Base-by-base conservation (phyloP, 352 stramenopile genomes). In the Globisporangium uncinulatum region DNA sequence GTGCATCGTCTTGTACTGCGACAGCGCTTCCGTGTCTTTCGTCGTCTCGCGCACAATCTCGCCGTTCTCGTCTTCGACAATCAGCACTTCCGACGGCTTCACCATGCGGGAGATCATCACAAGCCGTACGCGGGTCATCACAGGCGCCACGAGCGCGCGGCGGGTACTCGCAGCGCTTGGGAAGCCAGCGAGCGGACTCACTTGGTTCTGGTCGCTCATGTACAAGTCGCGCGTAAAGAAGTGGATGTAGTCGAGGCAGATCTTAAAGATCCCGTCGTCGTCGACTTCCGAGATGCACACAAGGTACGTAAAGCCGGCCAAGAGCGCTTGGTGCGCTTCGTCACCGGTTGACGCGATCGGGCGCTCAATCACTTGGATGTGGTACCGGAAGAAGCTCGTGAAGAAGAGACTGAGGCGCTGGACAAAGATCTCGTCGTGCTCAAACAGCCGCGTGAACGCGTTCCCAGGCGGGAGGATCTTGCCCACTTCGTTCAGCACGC, bases 41-140 rank as follows among this genome's bases (percentile, higher is more conserved):
- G 94, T 99, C n/a, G 92, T 98, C 75, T 99, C 96, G 32, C 96
- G 86, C 37, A 97, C 86, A 56, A 97, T 94, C 57, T 96, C 95
- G 32, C 97, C 97, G 69, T 99, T 99, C 56, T 99, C 98, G 66
- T 99, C 97, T 72, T 99, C 97, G 1, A 99, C 97, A 65, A 99
- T 98, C 45, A 99, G 82, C n/a, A 99, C 97, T 77, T 99, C 97
- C 52, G 98, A 98, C 13, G 97, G 97, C 70, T 99, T 99, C 45
- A 97, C 96, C 97, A 99, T 99, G 68, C 97, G 97, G 24, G 90
- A 96, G 67, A 99, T 99, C 88, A 99, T 98, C 9, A 99, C 93
- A 51, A 97, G 84, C 34, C 97, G 92, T 19, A 99, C 91, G 13
- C 89, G 89, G 45, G 94, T 98, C 63, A 99, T 88, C 24, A 99